A percentile compares a stretch with the other conserved stretches of the same genome.
phyloP scores from a whole-genome alignment of 2,329 filamentous ascomycete genomes.

The Neonectria ditissima region DNA sequence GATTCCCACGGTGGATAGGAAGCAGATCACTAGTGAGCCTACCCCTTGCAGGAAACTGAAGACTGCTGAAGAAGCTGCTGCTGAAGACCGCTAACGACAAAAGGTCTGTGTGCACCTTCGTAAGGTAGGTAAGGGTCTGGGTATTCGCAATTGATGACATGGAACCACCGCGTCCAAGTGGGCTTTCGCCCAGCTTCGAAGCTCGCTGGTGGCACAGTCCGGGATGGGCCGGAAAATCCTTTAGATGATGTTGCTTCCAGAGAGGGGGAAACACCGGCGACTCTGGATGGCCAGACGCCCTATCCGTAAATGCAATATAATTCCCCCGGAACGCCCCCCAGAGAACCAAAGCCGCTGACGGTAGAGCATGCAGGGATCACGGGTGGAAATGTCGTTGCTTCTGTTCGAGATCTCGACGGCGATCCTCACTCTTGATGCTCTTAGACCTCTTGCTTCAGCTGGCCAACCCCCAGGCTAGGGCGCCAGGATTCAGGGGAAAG shows the following conservation, averaged over 20 bases:
- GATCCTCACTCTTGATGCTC: conserved; percentile 7
- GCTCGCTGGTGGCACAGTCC: not conserved
- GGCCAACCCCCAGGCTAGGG: conserved; percentile 8
- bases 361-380: conserved; percentile 14
- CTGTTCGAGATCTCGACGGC: conserved; percentile 20
- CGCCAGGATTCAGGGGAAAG: conserved; percentile 8
- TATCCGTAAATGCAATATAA: conserved; percentile 17
- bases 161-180: not conserved
- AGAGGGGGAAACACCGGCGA: too few relatives aligned
- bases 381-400: conserved; percentile 7
- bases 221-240: not conserved
- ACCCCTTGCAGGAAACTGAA: conserved; percentile 13
- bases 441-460: conserved; percentile 7
- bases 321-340: conserved; percentile 11
- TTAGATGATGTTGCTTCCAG: not conserved
- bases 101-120: conserved; percentile 5
- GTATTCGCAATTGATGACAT: not conserved
- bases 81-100: not conserved
- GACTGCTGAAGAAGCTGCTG: conserved; percentile 12
- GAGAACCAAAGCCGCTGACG: not conserved
- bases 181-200: not conserved
- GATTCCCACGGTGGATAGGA: not conserved
- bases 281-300: not conserved
- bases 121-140: too few relatives aligned
- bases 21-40: not conserved